Percentiles rank a stretch among this genome's conserved stretches.
Conservation (phyloP, 163 green algal genomes). For the Scenedesmus sp. region DNA sequence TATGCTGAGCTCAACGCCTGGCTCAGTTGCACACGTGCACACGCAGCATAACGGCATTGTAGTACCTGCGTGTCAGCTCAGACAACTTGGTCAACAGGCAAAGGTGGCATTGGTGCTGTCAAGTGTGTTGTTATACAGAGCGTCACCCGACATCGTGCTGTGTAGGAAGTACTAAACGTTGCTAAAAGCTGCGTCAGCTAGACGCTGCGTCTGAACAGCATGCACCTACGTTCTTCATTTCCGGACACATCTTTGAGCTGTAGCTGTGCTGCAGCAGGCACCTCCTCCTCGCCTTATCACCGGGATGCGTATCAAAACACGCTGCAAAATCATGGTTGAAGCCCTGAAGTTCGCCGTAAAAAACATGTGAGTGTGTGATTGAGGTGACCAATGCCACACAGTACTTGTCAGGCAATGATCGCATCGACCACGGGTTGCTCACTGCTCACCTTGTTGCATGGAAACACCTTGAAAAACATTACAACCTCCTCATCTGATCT, state of each 20-base stretch:
- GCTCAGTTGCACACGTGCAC: not conserved
- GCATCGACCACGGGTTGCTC: too few species aligned
- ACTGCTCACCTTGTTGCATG: conserved; percentile 23
- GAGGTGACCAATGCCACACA: conserved; percentile 2
- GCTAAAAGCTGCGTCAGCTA: not conserved
- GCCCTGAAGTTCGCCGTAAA: not conserved
- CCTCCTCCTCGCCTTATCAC: conserved; percentile 22
- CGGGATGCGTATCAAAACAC: not conserved
- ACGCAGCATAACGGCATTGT: not conserved
- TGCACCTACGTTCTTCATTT: conserved; percentile 26
- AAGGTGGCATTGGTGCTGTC: not conserved
- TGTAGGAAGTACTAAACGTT: not conserved
- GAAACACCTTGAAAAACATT: conserved; percentile 32
- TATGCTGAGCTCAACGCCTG: not conserved
- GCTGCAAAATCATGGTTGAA: conserved; percentile 40
- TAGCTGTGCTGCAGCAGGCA: conserved; percentile 37
- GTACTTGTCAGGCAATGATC: not conserved
- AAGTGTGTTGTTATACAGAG: too few species aligned
- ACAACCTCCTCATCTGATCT: conserved; percentile 25
- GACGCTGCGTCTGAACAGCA: not conserved
- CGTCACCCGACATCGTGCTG: not conserved
- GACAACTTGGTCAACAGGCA: not conserved
- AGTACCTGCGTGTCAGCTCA: not conserved
- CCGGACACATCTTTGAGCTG: conserved; percentile 32
- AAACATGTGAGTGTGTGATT: not conserved